phyloP scores from a whole-genome alignment of 140 eudicot species.

The Oenanthe javanica region DNA sequence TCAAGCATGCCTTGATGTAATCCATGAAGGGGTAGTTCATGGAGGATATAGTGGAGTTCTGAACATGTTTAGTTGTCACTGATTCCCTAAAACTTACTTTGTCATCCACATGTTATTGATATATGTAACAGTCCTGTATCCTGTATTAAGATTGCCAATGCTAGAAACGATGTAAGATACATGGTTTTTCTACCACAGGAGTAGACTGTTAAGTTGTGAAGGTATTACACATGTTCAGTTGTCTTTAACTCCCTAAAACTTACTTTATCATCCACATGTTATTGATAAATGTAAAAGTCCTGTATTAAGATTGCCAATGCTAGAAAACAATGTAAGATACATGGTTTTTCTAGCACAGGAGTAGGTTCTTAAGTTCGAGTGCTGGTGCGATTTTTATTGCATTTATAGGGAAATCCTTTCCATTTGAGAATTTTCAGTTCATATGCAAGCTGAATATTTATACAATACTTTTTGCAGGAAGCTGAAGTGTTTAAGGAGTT shows the following conservation, averaged over 20 bases:
- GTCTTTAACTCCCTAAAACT: not conserved
- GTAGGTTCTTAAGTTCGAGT: not conserved
- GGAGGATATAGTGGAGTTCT: constrained; percentile 80
- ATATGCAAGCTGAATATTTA: not conserved
- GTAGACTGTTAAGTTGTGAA: not conserved
- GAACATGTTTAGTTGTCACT: not conserved
- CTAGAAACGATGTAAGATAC: not conserved
- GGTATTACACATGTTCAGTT: not conserved
- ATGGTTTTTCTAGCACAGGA: not conserved
- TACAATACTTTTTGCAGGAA: constrained; percentile 39
- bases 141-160: not conserved
- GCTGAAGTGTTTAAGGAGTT: constrained; percentile 47
- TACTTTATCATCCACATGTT: not conserved
- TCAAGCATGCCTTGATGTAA: constrained; percentile 83
- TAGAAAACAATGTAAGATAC: not conserved
- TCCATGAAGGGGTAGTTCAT: constrained; percentile 75
- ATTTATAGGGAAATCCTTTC: not conserved
- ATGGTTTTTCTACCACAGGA: not conserved
- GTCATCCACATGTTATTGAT: not conserved
- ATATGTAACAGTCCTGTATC: not conserved
- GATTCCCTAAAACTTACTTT: not conserved
- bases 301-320: not conserved
- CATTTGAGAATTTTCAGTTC: not conserved
- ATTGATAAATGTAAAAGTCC: not conserved
- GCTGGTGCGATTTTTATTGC: not conserved